Base-by-base conservation (phyloP, 2,329 filamentous ascomycete genomes). In the Epichloe elymi region DNA sequence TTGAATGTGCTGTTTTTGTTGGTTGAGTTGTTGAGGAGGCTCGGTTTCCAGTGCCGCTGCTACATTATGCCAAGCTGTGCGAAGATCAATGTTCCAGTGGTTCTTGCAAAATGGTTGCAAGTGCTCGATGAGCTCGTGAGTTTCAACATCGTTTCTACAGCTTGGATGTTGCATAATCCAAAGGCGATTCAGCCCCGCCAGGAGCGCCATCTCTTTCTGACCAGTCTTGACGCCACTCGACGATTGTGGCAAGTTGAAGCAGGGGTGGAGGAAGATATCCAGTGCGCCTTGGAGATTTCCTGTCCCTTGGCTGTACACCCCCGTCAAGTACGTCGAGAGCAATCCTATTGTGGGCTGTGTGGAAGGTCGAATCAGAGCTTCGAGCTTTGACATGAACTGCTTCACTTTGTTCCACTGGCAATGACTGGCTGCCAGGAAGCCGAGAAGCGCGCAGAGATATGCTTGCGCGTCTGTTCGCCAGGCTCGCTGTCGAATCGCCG, bases 1-100 rank as follows among this genome's bases (percentile, higher is more conserved):
- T 54, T 87, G 82, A 50, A 96, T 83, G 60, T 85, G 81, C 40
- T 83, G 78, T 67, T 95, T 96, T 51, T 86, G 83, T 55, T 85
- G 79, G 53, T 87, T 82, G 54, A 93, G 84, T 26, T 84, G 79
- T 47, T 74, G 78, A 58, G 69, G 79, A 63, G 71, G 84, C 61
- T 76, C 73, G 1, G 79, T 80, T 46, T 75, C 70, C 5, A 85
- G 75, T 2, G 83, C 80, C 5, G 88, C 85, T 57, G 82, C 76
- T 51, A 91, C 76, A 11, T 95, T 76, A 60, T 85, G 80, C 70
- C 85, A 91, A 1, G 87, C 87, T 35, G 86, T 84, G 55, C 80
- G 78, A 51, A 96, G 82, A 59, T 90, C 85, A 58, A 79, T 75
- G 65, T 87, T 90, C 38, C 78, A 74, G 63, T 89, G 86, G 50